Conservation (phyloP, 352 stramenopile species). For the Phytophthora tubulina region DNA sequence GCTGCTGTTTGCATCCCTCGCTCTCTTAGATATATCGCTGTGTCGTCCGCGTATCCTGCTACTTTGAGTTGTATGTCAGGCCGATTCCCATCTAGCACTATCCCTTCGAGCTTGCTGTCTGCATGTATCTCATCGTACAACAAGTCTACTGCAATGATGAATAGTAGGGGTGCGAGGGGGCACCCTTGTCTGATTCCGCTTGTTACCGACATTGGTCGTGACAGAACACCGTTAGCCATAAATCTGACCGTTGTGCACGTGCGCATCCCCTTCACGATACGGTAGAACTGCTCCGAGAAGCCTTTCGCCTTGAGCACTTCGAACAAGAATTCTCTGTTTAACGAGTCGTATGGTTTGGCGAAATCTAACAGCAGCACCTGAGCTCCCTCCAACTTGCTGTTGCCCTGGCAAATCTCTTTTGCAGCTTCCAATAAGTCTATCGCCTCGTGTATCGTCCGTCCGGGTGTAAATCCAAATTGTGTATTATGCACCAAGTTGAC, state of each 20-base stretch:
- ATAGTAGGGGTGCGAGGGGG: conserved; percentile 4
- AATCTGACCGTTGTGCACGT: neutral
- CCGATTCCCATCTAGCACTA: neutral
- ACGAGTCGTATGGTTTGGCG: conserved; percentile 4
- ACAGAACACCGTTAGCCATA: neutral
- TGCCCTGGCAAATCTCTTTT: too few species aligned
- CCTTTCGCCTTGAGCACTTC: conserved; percentile 7
- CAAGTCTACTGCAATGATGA: conserved; percentile 1
- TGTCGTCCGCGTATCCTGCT: conserved; percentile 8
- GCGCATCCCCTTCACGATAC: neutral
- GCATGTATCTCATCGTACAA: neutral
- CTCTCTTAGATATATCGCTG: too few species aligned
- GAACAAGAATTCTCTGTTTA: neutral
- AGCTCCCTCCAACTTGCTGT: too few species aligned
- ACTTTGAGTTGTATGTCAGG: neutral
- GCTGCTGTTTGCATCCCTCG: too few species aligned
- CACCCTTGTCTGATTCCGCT: conserved; percentile 15
- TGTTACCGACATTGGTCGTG: neutral
- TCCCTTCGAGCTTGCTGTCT: neutral
- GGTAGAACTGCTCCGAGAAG: neutral
- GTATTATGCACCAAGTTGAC: too few species aligned
- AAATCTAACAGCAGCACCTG: neutral
- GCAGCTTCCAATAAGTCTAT: too few species aligned
- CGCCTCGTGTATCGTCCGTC: too few species aligned
- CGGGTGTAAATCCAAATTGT: too few species aligned